These are phyloP conservation scores for Erodium chrysanthum DNA, from an alignment of 441 rosid species.

Conservation along the genomic window DNA sequence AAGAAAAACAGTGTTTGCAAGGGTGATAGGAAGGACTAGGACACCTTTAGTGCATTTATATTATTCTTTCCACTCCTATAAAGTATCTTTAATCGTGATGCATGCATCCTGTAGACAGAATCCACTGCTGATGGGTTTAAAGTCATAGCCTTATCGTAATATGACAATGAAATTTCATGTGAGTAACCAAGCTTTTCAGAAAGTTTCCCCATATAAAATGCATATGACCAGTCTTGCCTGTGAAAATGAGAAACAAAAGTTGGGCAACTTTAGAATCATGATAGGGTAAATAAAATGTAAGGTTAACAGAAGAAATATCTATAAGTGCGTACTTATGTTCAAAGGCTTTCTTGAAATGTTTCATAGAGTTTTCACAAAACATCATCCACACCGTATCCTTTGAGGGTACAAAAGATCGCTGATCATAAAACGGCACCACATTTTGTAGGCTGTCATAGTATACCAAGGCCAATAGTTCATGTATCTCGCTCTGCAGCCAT, in stretches of 20 bases:
- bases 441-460: slow-evolving; percentile 98
- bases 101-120: slow-evolving; percentile 95
- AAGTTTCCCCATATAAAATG: slow-evolving; percentile 96
- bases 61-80: slow-evolving; percentile 57
- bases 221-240: slow-evolving; percentile 99
- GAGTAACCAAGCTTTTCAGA: slow-evolving; percentile 82
- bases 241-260: slow-evolving; percentile 15
- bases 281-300: slow-evolving; percentile 16
- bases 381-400: slow-evolving; percentile 72
- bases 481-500: slow-evolving; percentile 74
- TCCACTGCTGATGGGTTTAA: slow-evolving; percentile 87
- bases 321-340: slow-evolving; percentile 46
- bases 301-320: slow-evolving; percentile 17
- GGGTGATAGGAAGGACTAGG: not conserved
- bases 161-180: slow-evolving; percentile 53
- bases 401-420: slow-evolving; percentile 65
- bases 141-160: slow-evolving; percentile 68
- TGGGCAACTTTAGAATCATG: slow-evolving; percentile 17
- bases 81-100: slow-evolving; percentile 88
- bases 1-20: slow-evolving; percentile 6
- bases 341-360: slow-evolving; percentile 86
- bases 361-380: slow-evolving; percentile 77
- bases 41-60: slow-evolving; percentile 70
- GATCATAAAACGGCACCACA: slow-evolving; percentile 93
- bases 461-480: slow-evolving; percentile 89